Base-by-base conservation (phyloP, 2,329 filamentous ascomycete species). In the Cytospora piceicola region DNA sequence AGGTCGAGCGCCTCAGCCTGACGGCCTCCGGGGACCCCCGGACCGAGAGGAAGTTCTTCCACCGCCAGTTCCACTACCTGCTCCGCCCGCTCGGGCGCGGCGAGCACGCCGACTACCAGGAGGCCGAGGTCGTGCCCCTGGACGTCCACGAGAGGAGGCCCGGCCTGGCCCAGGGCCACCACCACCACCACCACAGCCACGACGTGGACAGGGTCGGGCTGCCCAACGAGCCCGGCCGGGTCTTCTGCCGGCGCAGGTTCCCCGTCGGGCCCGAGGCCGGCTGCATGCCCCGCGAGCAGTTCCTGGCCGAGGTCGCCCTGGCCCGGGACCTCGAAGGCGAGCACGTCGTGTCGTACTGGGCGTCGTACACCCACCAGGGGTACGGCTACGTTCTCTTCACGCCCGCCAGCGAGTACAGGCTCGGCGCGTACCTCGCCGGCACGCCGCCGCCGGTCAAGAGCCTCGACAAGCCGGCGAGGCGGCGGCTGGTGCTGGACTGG, bases 31-130 rank as follows among this genome's bases (percentile, higher is more conserved):
- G 82, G 58, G 85, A 92, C 73, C 84, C 88, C 65, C 84, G 82
- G 63, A 73, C 90, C n/a, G 88, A 91, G 71, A 84, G 81, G 73
- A 88, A 83, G 70, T 93, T 93, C 73, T 90, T 88, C 74, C 81
- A 86, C 53, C 86, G 85, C 49, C 91, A 94, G 72, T 92, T 90
- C 70, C 80, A 84, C 52, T 93, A 91, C 71, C 78, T 93, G n/a
- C 77, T 93, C 27, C 84, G 85, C 66, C 84, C 87, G 42, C 75
- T 93, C 5, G 81, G 83, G 55, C 81, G 84, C 58, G 89, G 87
- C 27, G 79, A 83, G 15, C 87, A 92, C 71, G 76, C 86, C 61
- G 81, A 85, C 66, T 93, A 91, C 75, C 82, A 83, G 22, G 84
- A 89, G 42, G 84, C 85, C 55, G 90, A 93, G 72, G 80, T 91